Conservation (phyloP, 768 basidiomycete genomes). For the Pleurotus platypus region DNA sequence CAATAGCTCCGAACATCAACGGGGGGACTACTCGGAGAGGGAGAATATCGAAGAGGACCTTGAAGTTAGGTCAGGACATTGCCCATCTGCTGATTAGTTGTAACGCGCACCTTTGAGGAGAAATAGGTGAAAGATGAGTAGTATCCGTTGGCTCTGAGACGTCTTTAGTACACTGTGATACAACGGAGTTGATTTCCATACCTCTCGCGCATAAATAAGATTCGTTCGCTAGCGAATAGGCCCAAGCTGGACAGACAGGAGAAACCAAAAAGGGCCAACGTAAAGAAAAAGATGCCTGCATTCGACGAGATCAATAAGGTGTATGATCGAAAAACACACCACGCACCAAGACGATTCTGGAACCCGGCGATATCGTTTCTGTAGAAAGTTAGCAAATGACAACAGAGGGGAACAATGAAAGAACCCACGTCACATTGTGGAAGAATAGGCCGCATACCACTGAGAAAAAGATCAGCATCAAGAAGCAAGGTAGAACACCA, state of each 20-base stretch:
- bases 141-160: constrained; percentile 86
- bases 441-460: constrained; percentile 94
- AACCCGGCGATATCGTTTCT: constrained; percentile 95
- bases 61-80: background rate
- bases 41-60: constrained; percentile 95
- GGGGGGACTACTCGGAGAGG: constrained; percentile 94
- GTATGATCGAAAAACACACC: background rate
- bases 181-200: constrained; percentile 20
- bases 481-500: constrained; percentile 1
- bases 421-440: constrained; percentile 74
- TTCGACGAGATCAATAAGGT: background rate
- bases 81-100: background rate
- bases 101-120: constrained; percentile 67
- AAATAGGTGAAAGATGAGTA: constrained; percentile 98
- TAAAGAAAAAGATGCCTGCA: constrained; percentile 92
- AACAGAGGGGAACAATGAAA: background rate
- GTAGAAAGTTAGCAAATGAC: background rate
- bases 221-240: constrained; percentile 90
- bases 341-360: constrained; percentile 86
- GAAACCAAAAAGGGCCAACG: constrained; percentile 94
- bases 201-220: constrained; percentile 98
- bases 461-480: constrained; percentile 22
- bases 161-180: no score
- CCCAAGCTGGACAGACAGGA: constrained; percentile 93
- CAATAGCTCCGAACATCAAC: constrained; percentile 91